phyloP scores from a whole-genome alignment of 177 flowering plant species.

The Vitis hybrid region DNA sequence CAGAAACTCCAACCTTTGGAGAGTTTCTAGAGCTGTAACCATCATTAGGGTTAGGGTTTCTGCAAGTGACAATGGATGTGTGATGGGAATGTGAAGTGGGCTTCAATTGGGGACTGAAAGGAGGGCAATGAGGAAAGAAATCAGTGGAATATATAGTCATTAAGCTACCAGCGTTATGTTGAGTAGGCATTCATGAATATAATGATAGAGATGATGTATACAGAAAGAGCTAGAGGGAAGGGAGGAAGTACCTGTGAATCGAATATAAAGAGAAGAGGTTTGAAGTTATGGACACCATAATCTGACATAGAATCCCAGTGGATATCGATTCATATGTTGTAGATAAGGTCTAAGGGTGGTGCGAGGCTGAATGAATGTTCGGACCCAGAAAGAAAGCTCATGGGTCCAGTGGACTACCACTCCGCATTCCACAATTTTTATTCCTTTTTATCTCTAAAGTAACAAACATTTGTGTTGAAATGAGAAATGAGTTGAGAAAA shows the following conservation, averaged over 20 bases:
- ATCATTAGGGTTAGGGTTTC: slow-evolving; percentile 16
- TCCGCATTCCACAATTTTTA: too few species aligned
- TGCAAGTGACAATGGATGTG: slow-evolving; percentile 21
- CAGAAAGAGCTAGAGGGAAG: neutral
- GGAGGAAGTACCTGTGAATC: neutral
- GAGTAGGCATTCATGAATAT: too few species aligned
- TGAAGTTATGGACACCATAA: neutral
- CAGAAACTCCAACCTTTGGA: slow-evolving; percentile 27
- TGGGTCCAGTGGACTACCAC: too few species aligned
- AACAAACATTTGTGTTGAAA: too few species aligned
- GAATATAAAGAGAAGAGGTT: neutral
- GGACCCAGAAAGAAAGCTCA: too few species aligned
- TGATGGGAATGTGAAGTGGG: slow-evolving; percentile 28
- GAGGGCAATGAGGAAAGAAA: slow-evolving; percentile 32
- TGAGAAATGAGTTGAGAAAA: too few species aligned
- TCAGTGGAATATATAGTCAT: slow-evolving; percentile 31
- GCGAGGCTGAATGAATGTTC: too few species aligned
- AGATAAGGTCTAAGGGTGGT: neutral
- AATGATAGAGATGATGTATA: too few species aligned
- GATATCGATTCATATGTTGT: neutral
- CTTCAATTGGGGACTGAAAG: slow-evolving; percentile 21
- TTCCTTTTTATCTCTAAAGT: too few species aligned
- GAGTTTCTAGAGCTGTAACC: slow-evolving; percentile 18
- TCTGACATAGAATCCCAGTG: neutral
- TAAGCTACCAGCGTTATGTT: neutral